phyloP scores from a whole-genome alignment of 2,329 filamentous ascomycete species.

The Cladosporium sp. region DNA sequence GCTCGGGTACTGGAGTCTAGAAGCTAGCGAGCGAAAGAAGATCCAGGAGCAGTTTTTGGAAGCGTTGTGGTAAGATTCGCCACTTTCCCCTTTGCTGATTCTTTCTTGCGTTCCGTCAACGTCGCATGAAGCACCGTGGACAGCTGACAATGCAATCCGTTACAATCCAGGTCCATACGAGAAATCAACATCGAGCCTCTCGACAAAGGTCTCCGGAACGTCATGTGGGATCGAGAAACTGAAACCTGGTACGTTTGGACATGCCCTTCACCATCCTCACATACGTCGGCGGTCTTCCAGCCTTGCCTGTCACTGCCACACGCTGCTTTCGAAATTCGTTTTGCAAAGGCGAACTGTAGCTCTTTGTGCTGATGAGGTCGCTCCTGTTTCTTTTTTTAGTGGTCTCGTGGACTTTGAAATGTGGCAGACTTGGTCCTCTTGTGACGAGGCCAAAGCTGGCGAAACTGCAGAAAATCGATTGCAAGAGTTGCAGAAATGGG shows the following conservation, averaged over 20 bases:
- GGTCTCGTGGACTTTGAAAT: constrained; percentile 32
- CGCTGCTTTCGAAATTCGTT: not conserved
- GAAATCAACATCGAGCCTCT: constrained; percentile 25
- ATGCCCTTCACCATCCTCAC: not conserved
- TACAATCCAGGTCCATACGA: constrained; percentile 20
- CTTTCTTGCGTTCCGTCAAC: not conserved
- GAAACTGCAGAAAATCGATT: constrained; percentile 16
- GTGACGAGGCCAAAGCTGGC: constrained; percentile 20
- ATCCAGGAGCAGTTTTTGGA: constrained; percentile 23
- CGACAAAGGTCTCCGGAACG: constrained; percentile 29
- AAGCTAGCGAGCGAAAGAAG: constrained; percentile 16
- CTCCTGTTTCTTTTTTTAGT: constrained; percentile 6
- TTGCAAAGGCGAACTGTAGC: not conserved
- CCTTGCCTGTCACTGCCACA: too few relatives aligned
- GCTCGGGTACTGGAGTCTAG: constrained; percentile 27
- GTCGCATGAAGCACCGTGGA: too few relatives aligned
- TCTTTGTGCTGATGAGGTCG: not conserved
- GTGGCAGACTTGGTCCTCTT: constrained; percentile 12
- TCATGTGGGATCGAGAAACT: constrained; percentile 25
- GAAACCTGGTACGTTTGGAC: not conserved
- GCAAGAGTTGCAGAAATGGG: constrained; percentile 21
- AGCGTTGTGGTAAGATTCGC: constrained; percentile 19
- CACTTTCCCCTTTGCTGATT: not conserved
- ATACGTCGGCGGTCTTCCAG: too few relatives aligned
- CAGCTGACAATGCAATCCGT: too few relatives aligned